A percentile compares a stretch with the other conserved stretches of the same genome.
Conservation (phyloP, 2,329 filamentous ascomycete genomes). For the Sarocladium oryzae region DNA sequence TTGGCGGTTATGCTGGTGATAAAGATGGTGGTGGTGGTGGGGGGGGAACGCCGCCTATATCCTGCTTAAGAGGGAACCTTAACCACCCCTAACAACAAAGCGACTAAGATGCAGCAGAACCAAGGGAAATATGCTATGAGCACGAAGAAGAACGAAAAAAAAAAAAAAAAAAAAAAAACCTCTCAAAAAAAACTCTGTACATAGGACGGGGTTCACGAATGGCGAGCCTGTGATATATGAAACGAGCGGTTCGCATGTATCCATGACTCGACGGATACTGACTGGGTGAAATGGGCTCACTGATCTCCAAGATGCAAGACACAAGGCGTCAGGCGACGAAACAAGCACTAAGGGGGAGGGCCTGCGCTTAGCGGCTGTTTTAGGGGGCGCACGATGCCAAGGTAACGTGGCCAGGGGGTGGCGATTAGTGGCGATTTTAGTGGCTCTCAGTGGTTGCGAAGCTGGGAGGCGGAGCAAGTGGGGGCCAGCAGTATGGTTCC, state of each 20-base stretch:
- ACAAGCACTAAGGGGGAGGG: not conserved
- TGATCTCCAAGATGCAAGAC: constrained; percentile 4
- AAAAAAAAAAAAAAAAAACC: not conserved
- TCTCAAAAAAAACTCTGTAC: too few relatives aligned
- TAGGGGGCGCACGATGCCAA: not conserved
- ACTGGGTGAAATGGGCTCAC: not conserved
- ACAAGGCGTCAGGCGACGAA: constrained; percentile 9
- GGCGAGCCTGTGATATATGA: too few relatives aligned
- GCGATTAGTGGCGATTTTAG: not conserved
- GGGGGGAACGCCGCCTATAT: too few relatives aligned
- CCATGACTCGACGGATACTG: not conserved
- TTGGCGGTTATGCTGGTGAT: not conserved
- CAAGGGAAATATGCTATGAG: too few relatives aligned
- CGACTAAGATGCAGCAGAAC: too few relatives aligned
- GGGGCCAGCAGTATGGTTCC: too few relatives aligned
- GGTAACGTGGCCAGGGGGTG: not conserved
- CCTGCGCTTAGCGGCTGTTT: constrained; percentile 5
- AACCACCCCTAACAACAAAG: too few relatives aligned
- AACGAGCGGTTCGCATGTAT: not conserved
- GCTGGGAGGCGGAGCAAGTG: too few relatives aligned
- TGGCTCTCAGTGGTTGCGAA: not conserved
- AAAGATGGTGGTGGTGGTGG: not conserved
- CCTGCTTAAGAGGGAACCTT: too few relatives aligned
- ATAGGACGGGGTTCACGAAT: too few relatives aligned
- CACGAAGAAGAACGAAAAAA: too few relatives aligned